Evolutionary conservation across 345 rosid genomes (phyloP).

Genomic region (Angophora floribunda): DNA sequence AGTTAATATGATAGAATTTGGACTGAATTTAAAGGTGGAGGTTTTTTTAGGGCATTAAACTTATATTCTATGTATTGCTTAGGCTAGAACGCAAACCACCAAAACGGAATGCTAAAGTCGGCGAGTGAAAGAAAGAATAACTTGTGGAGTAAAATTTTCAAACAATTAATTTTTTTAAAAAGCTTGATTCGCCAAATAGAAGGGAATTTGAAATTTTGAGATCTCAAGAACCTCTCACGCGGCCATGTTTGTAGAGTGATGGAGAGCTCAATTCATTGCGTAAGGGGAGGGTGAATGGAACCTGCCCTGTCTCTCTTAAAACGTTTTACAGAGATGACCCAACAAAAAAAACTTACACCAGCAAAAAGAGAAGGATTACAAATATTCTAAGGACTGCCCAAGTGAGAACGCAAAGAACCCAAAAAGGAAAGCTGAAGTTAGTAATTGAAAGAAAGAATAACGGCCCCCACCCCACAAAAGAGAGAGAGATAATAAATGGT

Average conservation of each 20-base stretch:
- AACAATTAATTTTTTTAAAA: neutral
- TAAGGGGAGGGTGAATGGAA: neutral
- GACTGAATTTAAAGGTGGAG: too few species aligned
- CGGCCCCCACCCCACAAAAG: too few species aligned
- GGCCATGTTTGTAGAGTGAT: neutral
- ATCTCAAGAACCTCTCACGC: neutral
- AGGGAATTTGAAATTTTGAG: neutral
- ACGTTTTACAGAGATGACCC: neutral
- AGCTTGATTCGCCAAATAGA: neutral
- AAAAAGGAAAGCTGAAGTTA: neutral
- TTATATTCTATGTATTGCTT: too few species aligned
- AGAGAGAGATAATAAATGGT: neutral
- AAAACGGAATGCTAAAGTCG: too few species aligned
- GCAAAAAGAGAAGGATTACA: neutral
- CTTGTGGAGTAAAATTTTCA: too few species aligned
- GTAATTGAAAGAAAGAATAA: neutral
- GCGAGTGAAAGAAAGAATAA: too few species aligned
- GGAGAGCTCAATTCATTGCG: neutral
- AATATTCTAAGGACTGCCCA: neutral
- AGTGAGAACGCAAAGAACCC: conserved; percentile 3
- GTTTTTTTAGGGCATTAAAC: too few species aligned
- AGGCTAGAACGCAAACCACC: too few species aligned
- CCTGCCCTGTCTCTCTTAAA: neutral
- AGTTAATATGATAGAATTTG: too few species aligned
- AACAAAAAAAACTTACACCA: neutral